These are phyloP conservation scores for Hanseniaspora valbyensis DNA, from an alignment of 805 yeast genomes.

Conservation along the genomic window DNA sequence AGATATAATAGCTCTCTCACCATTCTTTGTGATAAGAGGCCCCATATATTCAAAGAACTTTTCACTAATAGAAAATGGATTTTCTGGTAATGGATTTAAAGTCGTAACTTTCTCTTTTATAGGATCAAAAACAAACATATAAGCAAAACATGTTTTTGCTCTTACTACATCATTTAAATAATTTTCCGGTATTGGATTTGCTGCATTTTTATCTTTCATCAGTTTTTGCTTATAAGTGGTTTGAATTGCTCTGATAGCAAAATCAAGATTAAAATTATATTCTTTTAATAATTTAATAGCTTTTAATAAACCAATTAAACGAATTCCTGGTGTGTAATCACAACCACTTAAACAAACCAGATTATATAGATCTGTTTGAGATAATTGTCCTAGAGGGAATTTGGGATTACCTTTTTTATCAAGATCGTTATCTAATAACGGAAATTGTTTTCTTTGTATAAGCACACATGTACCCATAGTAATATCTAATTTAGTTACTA, in stretches of 20 bases:
- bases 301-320: slow-evolving; percentile 67
- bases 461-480: slow-evolving; percentile 52
- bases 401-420: slow-evolving; percentile 26
- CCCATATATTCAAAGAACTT: slow-evolving; percentile 35
- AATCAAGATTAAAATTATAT: slow-evolving; percentile 21
- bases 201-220: slow-evolving; percentile 51
- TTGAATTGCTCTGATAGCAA: slow-evolving; percentile 17
- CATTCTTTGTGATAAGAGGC: slow-evolving; percentile 21
- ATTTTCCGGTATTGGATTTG: slow-evolving; percentile 40
- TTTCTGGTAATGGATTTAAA: slow-evolving; percentile 45
- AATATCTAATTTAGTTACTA: slow-evolving; percentile 75
- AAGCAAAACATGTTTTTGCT: slow-evolving; percentile 72
- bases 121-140: slow-evolving; percentile 80
- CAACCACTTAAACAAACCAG: slow-evolving; percentile 92
- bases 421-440: slow-evolving; percentile 26
- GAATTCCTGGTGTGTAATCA: slow-evolving; percentile 83
- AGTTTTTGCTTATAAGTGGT: slow-evolving; percentile 46
- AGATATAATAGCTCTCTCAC: slow-evolving; percentile 21
- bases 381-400: slow-evolving; percentile 41
- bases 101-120: slow-evolving; percentile 37
- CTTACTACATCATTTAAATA: slow-evolving; percentile 49
- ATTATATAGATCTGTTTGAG: slow-evolving; percentile 50
- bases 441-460: slow-evolving; percentile 47
- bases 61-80: slow-evolving; percentile 22
- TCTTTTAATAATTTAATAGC: slow-evolving; percentile 54